A percentile compares a stretch with the other conserved stretches of the same genome.
Conservation (phyloP, 345 rosid genomes). For the Carallia pectinifolia region DNA sequence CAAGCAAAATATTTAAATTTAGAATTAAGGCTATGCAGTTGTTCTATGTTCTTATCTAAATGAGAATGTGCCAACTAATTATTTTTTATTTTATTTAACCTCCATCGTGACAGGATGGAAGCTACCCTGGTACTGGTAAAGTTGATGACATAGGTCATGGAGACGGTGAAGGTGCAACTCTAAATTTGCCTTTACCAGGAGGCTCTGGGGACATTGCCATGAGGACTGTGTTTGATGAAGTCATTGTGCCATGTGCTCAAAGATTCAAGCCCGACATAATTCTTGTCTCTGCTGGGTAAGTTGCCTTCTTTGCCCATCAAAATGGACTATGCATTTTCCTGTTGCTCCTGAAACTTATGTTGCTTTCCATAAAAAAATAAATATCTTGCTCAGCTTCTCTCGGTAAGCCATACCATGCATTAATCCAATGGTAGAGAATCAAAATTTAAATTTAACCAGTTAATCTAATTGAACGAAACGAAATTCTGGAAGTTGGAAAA, state of each 20-base stretch:
- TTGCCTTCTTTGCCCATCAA: constrained; percentile 7
- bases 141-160: constrained; percentile 70
- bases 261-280: constrained; percentile 89
- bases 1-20: no score
- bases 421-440: no score
- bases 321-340: background rate
- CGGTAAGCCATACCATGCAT: no score
- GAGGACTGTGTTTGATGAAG: constrained; percentile 80
- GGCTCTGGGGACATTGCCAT: constrained; percentile 89
- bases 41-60: no score
- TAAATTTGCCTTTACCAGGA: constrained; percentile 89
- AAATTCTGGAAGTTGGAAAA: no score
- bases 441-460: background rate
- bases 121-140: constrained; percentile 94
- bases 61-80: background rate
- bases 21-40: no score
- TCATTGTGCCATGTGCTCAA: constrained; percentile 82
- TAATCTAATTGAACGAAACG: background rate
- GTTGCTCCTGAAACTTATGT: no score
- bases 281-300: constrained; percentile 98
- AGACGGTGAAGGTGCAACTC: constrained; percentile 83
- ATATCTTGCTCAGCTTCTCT: no score
- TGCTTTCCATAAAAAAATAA: no score
- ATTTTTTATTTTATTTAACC: background rate
- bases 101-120: constrained; percentile 57